Percentiles rank a stretch among this genome's conserved stretches.
Evolutionary conservation across 306 rosid genomes (phyloP).

Genomic region (Cicer bijugum): DNA sequence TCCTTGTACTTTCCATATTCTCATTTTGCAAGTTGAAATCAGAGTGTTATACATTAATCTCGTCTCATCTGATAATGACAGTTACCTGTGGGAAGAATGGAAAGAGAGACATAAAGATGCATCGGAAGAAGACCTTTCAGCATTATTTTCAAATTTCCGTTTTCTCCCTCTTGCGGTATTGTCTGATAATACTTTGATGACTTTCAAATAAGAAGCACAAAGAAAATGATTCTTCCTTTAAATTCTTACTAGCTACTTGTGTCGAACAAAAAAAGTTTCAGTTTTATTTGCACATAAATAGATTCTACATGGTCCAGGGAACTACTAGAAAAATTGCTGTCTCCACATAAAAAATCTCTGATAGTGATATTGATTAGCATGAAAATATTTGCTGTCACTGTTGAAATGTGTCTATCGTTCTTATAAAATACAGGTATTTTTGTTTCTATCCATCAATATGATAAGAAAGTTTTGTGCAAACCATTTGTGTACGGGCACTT

Average conservation of each 20-base stretch:
- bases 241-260: neutral
- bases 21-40: conserved; percentile 28
- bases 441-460: conserved; percentile 27
- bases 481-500: conserved; percentile 4
- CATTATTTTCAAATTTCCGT: conserved; percentile 72
- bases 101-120: conserved; percentile 78
- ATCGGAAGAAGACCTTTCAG: conserved; percentile 58
- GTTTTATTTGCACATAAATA: conserved; percentile 21
- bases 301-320: conserved; percentile 12
- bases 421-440: conserved; percentile 10
- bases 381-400: neutral
- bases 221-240: conserved; percentile 8
- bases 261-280: conserved; percentile 22
- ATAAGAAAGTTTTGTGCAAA: conserved; percentile 15
- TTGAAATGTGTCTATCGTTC: conserved; percentile 10
- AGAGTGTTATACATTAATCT: conserved; percentile 1
- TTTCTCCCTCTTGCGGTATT: conserved; percentile 84
- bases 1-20: conserved; percentile 21
- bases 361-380: neutral
- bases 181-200: conserved; percentile 33
- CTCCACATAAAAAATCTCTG: neutral
- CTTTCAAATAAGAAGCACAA: conserved; percentile 10
- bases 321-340: conserved; percentile 9
- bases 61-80: conserved; percentile 48
- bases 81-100: conserved; percentile 97